phyloP scores from a whole-genome alignment of 2,329 filamentous ascomycete genomes.

The Apiospora arundinis region DNA sequence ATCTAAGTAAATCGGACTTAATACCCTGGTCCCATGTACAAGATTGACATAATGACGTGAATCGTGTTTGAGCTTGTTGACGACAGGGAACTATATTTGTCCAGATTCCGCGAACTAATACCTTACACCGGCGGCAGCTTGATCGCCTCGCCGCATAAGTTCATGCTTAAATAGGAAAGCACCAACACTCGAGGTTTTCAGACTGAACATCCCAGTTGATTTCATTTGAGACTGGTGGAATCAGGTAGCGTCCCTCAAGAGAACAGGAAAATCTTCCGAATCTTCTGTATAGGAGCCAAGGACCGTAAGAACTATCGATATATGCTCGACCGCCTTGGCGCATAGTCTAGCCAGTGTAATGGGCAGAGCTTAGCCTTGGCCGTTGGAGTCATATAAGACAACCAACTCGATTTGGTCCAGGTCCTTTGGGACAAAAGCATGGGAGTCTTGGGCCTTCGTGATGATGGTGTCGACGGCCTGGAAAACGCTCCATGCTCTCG shows the following conservation, averaged over 20 bases:
- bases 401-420: background rate
- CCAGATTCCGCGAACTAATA: background rate
- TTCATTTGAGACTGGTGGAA: background rate
- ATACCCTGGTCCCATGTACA: background rate
- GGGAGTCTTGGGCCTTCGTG: background rate
- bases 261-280: background rate
- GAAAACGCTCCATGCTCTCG: background rate
- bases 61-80: background rate
- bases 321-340: background rate
- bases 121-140: background rate
- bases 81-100: background rate
- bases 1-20: background rate
- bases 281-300: background rate
- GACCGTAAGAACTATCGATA: background rate
- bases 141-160: background rate
- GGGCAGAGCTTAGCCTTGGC: background rate
- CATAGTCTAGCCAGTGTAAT: background rate
- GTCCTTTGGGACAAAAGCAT: background rate
- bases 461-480: background rate
- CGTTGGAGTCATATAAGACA: background rate
- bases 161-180: background rate
- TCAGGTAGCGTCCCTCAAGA: background rate
- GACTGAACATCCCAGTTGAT: background rate
- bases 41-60: background rate
- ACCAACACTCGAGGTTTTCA: background rate